Conservation (phyloP, 768 basidiomycete genomes). For the Mycena vitilis region DNA sequence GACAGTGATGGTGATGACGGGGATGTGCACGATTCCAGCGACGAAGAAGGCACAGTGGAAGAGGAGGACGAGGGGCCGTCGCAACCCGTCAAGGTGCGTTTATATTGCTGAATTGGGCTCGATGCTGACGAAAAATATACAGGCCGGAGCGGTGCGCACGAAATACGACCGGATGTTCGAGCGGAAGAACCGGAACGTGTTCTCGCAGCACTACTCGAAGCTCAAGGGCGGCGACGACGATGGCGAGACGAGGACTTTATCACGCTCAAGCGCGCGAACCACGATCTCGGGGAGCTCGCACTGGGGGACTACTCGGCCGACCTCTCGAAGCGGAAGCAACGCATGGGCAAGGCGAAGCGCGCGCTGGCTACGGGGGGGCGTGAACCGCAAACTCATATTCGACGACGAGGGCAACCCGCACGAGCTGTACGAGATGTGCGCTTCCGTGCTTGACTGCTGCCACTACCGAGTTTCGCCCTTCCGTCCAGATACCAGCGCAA, state of each 20-base stretch:
- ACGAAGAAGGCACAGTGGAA: constrained; percentile 39
- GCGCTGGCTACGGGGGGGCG: constrained; percentile 69
- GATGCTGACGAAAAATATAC: not conserved
- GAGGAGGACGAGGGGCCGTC: constrained; percentile 39
- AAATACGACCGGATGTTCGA: constrained; percentile 99
- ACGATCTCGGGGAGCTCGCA: constrained; percentile 62
- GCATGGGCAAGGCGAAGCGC: constrained; percentile 79
- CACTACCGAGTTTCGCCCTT: too few relatives aligned
- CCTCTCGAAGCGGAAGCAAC: constrained; percentile 90
- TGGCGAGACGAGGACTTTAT: constrained; percentile 86
- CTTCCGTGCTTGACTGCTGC: too few relatives aligned
- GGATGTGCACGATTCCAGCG: constrained; percentile 31
- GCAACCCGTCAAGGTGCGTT: constrained; percentile 56
- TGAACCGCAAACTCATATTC: constrained; percentile 84
- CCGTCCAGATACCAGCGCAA: too few relatives aligned
- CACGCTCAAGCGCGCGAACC: constrained; percentile 91
- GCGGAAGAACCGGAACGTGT: constrained; percentile 92
- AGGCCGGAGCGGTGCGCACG: constrained; percentile 69
- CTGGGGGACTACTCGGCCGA: constrained; percentile 49
- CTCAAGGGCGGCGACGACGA: constrained; percentile 64
- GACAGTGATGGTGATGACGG: constrained; percentile 38
- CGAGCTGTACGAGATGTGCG: constrained; percentile 87
- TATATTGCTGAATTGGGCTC: not conserved
- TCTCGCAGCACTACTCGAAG: constrained; percentile 91
- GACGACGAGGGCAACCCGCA: constrained; percentile 89